Conservation (phyloP, 345 rosid genomes). For the Populus davidiana region DNA sequence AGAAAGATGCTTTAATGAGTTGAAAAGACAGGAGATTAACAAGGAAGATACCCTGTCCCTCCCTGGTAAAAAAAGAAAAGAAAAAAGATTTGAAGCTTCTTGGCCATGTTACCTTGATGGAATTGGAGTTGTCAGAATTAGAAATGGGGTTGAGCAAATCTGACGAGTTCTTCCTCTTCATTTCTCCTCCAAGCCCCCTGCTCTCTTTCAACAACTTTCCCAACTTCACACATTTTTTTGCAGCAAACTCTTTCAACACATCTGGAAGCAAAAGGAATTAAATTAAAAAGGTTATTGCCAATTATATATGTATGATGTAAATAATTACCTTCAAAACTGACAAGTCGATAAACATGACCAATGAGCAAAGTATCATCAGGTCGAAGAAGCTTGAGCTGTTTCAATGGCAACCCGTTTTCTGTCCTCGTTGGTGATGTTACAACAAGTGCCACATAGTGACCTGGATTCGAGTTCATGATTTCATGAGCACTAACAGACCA, state of each 20-base stretch:
- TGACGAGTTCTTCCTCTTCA: conserved; percentile 29
- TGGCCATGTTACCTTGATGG: conserved; percentile 16
- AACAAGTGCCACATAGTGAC: conserved; percentile 77
- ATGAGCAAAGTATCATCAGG: conserved; percentile 66
- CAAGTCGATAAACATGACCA: conserved; percentile 70
- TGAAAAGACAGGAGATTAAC: neutral
- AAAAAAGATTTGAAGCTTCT: neutral
- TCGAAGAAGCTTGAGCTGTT: conserved; percentile 80
- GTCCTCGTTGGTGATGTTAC: conserved; percentile 42
- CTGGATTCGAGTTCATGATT: conserved; percentile 72
- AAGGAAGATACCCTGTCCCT: neutral
- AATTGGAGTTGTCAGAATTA: conserved; percentile 15
- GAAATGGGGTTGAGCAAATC: conserved; percentile 12
- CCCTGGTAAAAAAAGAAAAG: neutral
- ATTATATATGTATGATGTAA: neutral
- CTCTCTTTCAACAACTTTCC: conserved; percentile 64
- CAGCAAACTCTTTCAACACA: conserved; percentile 68
- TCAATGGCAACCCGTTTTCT: conserved; percentile 49
- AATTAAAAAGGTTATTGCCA: too few relatives aligned
- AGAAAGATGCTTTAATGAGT: neutral
- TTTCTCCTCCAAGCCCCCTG: conserved; percentile 28
- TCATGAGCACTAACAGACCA: conserved; percentile 70
- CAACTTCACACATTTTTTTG: conserved; percentile 69
- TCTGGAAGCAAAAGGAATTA: conserved; percentile 28
- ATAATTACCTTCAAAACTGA: conserved; percentile 68